phyloP scores from a whole-genome alignment of 1,284 basidiomycete genomes.

The Ustilago crameri region DNA sequence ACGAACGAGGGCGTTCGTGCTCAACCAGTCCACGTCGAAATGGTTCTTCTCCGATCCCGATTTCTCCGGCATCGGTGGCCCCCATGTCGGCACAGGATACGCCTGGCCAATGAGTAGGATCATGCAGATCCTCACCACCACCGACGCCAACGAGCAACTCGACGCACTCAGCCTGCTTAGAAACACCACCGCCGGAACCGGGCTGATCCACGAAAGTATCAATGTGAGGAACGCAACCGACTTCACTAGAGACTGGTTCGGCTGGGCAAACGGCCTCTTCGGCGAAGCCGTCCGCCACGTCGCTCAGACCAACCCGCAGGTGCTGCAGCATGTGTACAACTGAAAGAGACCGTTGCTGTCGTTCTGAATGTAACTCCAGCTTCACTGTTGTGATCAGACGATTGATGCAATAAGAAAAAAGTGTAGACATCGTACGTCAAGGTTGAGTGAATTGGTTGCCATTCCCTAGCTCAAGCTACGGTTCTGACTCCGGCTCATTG shows the following conservation, averaged over 20 bases:
- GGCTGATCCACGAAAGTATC: constrained; percentile 58
- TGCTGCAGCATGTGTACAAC: constrained; percentile 27
- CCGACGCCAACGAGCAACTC: constrained; percentile 45
- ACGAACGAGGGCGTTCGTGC: constrained; percentile 47
- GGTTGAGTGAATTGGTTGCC: too few relatives aligned
- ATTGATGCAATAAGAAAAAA: neutral
- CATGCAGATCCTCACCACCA: constrained; percentile 55
- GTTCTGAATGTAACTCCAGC: too few relatives aligned
- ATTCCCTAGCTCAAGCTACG: too few relatives aligned
- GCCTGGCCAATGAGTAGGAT: constrained; percentile 60
- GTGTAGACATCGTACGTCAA: neutral
- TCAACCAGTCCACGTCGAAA: constrained; percentile 45
- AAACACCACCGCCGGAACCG: constrained; percentile 56
- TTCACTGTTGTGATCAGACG: too few relatives aligned
- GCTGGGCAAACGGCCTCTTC: constrained; percentile 59
- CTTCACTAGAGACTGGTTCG: constrained; percentile 55
- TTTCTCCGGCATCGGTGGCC: constrained; percentile 54
- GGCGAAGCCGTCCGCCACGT: constrained; percentile 50
- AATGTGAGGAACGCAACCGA: constrained; percentile 53
- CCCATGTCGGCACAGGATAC: constrained; percentile 53
- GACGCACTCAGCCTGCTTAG: constrained; percentile 43
- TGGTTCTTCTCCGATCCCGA: constrained; percentile 50
- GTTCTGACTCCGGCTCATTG: constrained; percentile 1
- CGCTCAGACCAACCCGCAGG: constrained; percentile 39
- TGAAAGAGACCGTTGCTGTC: too few relatives aligned